Percentiles rank a stretch among this genome's conserved stretches.
Conservation (phyloP, 2,329 filamentous ascomycete species). For the Talaromyces rugulosus region DNA sequence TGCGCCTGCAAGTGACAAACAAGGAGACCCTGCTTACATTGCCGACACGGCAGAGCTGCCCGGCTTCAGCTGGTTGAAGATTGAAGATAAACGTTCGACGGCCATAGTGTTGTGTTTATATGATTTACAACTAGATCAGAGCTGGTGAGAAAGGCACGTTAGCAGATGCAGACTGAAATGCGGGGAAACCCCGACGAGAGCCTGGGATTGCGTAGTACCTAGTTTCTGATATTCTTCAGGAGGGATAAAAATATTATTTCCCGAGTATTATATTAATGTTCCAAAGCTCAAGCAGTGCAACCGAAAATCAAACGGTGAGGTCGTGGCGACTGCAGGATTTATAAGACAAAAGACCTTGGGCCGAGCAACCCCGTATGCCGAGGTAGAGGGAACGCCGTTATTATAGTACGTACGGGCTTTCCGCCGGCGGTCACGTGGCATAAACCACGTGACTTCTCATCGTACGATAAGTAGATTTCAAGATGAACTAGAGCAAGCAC, state of each 20-base stretch:
- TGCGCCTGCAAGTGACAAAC: neutral
- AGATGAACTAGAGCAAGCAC: too few species aligned
- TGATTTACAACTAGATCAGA: neutral
- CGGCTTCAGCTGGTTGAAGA: constrained; percentile 71
- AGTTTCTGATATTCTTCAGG: neutral
- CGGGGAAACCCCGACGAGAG: neutral
- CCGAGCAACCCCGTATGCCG: neutral
- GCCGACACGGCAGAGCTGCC: constrained; percentile 67
- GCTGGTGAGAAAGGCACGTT: neutral
- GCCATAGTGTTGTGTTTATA: constrained; percentile 56
- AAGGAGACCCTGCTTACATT: constrained; percentile 59
- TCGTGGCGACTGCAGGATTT: neutral
- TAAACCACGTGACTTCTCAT: too few species aligned
- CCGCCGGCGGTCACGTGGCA: too few species aligned
- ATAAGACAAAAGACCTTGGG: neutral
- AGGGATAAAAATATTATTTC: too few species aligned
- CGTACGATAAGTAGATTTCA: too few species aligned
- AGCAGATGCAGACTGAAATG: neutral
- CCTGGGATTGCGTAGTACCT: neutral
- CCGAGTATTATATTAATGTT: neutral
- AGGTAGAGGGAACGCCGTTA: neutral
- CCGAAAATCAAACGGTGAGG: neutral
- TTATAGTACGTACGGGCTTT: too few species aligned
- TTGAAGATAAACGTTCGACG: constrained; percentile 77
- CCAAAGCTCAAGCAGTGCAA: neutral